Base-by-base conservation (phyloP, 2,329 filamentous ascomycete species). In the Fusarium acutatum region DNA sequence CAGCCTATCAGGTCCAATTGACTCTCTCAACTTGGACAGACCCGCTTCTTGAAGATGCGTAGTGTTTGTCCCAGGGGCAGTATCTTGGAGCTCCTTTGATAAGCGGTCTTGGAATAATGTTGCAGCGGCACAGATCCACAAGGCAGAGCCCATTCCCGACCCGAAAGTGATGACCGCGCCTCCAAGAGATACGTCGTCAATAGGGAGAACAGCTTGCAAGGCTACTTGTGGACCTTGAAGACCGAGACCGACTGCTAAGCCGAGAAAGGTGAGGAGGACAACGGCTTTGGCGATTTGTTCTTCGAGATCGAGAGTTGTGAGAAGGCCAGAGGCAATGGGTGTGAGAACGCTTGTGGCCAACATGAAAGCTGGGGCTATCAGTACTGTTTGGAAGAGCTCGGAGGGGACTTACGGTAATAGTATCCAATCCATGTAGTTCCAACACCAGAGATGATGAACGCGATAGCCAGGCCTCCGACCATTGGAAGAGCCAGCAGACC, bases 121-220 rank as follows among this genome's bases (percentile, higher is more conserved):
- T 8, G 75, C 75, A 4, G 75, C 75, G 4, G 76, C 75, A 18
- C 75, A 77, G 12, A 77, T 75, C 75, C 75, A 77, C 28, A 77
- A 11, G 1, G 75, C 58, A 6, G 72, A 73, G 3, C 75, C 75
- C 74, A 77, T 78, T 3, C 75, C 75, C 0, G 75, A 28, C 0
- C 75, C 75, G 13, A 78, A 77, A 7, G 65, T 78, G 11, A 78
- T 38, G 3, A 77, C 50, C n/a, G 75, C 75, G 5, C 75, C 75
- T 1, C 75, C 75, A 5, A 77, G 44, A 5, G 75, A 77, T 17
- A 77, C 52, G 7, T 78, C 75, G 8, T 77, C 72, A 4, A 67
- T 47, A 0, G 72, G 62, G 4, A 77, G 43, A 1, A 77, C 76
- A 0, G 74, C 66, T 22, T 77, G 75, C 0, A 77, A 14, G 0